Conservation (phyloP, 139 green algal species). For the Desmodesmus armatus region DNA sequence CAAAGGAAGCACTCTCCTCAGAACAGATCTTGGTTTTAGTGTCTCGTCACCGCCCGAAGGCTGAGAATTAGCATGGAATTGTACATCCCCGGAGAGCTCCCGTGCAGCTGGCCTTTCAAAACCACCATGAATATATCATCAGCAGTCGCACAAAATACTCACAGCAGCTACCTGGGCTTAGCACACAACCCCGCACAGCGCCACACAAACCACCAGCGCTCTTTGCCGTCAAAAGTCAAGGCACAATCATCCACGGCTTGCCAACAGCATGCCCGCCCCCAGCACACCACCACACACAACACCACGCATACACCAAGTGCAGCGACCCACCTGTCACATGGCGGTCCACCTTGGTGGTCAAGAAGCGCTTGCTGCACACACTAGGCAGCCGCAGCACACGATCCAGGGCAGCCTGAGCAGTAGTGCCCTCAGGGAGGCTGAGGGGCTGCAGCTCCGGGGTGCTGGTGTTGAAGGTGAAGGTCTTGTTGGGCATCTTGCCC, state of each 20-base stretch:
- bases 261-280: not conserved
- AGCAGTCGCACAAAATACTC: not conserved
- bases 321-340: conserved; percentile 79
- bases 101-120: too few relatives aligned
- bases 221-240: too few relatives aligned
- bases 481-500: conserved; percentile 98
- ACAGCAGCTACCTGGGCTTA: not conserved
- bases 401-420: conserved; percentile 67
- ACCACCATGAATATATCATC: too few relatives aligned
- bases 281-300: not conserved
- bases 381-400: conserved; percentile 90
- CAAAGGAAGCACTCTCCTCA: conserved; percentile 27
- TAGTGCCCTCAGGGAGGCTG: conserved; percentile 65
- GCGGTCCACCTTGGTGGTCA: conserved; percentile 98
- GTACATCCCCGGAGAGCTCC: conserved; percentile 44
- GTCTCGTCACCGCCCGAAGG: conserved; percentile 33
- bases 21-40: conserved; percentile 55
- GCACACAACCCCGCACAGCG: not conserved
- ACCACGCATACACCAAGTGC: not conserved
- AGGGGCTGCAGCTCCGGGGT: conserved; percentile 58
- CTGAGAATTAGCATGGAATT: conserved; percentile 58
- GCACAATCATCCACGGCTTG: too few relatives aligned
- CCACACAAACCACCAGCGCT: not conserved
- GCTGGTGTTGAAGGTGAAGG: conserved; percentile 80
- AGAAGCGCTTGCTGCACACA: conserved; percentile 97